Evolutionary conservation across 352 stramenopile species (phyloP).

Genomic region (Globisporangium sylvaticum): DNA sequence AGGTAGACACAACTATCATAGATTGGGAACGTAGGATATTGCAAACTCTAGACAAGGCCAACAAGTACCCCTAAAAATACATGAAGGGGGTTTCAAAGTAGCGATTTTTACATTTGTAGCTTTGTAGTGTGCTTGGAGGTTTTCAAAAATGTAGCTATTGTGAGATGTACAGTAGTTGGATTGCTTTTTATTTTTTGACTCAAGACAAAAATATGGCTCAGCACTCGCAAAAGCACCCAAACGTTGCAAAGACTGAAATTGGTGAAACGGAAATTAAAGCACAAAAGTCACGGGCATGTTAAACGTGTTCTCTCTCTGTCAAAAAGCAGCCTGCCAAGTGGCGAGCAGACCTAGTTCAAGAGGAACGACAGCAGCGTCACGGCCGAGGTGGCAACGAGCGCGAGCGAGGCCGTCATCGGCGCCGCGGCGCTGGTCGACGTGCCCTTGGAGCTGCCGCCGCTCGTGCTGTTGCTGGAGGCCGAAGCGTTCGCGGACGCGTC

Average conservation of each 20-base stretch:
- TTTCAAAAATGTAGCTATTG: too few relatives aligned
- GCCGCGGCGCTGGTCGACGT: neutral
- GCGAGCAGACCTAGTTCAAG: slow-evolving; percentile 3
- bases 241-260: neutral
- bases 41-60: too few relatives aligned
- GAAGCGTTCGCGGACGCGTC: slow-evolving; percentile 16
- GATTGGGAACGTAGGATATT: too few relatives aligned
- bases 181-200: too few relatives aligned
- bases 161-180: too few relatives aligned
- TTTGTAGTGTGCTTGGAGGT: too few relatives aligned
- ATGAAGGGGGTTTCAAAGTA: too few relatives aligned
- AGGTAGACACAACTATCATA: too few relatives aligned
- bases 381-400: slow-evolving; percentile 1
- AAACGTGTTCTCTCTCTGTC: neutral
- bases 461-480: slow-evolving; percentile 8
- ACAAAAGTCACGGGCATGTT: neutral
- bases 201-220: too few relatives aligned
- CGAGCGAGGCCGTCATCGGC: neutral
- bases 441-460: neutral
- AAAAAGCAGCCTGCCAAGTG: neutral
- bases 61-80: too few relatives aligned
- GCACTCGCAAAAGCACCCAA: too few relatives aligned
- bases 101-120: too few relatives aligned
- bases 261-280: neutral
- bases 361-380: slow-evolving; percentile 3